Evolutionary conservation across 768 basidiomycete genomes (phyloP).

Genomic region (Tylopilus rubrobrunneus): DNA sequence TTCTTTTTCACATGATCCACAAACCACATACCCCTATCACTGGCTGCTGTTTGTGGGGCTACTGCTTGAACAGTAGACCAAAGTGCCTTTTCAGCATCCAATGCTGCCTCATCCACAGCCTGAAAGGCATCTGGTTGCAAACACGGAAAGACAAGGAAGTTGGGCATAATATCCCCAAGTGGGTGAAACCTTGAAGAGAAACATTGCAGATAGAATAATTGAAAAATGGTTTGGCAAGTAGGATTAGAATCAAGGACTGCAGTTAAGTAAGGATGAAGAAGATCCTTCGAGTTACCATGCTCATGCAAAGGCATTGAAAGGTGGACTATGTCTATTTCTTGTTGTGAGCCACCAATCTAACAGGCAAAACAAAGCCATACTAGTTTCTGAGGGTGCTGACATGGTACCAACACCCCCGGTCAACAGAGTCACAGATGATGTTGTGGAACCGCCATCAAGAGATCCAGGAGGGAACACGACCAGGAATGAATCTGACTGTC

Average conservation of each 20-base stretch:
- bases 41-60: not conserved
- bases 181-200: conserved; percentile 8
- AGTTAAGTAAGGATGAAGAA: conserved; percentile 54
- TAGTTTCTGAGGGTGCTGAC: conserved; percentile 70
- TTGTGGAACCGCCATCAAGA: conserved; percentile 43
- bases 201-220: conserved; percentile 53
- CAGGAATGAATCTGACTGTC: conserved; percentile 54
- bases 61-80: conserved; percentile 32
- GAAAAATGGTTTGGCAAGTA: conserved; percentile 37
- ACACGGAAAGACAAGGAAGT: conserved; percentile 22
- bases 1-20: not conserved
- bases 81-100: conserved; percentile 55
- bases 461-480: conserved; percentile 74
- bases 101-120: conserved; percentile 52
- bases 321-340: conserved; percentile 53
- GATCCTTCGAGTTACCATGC: conserved; percentile 30
- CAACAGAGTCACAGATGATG: conserved; percentile 54
- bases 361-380: conserved; percentile 24
- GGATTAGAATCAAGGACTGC: conserved; percentile 34
- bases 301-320: conserved; percentile 47
- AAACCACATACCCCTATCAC: conserved; percentile 14
- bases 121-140: conserved; percentile 42
- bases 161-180: not conserved
- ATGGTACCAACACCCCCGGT: conserved; percentile 71
- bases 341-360: conserved; percentile 1